Evolutionary conservation across 768 basidiomycete genomes (phyloP), one percentile per base, ranked within the genome.

Genomic region (Hygrocybe punicea): DNA sequence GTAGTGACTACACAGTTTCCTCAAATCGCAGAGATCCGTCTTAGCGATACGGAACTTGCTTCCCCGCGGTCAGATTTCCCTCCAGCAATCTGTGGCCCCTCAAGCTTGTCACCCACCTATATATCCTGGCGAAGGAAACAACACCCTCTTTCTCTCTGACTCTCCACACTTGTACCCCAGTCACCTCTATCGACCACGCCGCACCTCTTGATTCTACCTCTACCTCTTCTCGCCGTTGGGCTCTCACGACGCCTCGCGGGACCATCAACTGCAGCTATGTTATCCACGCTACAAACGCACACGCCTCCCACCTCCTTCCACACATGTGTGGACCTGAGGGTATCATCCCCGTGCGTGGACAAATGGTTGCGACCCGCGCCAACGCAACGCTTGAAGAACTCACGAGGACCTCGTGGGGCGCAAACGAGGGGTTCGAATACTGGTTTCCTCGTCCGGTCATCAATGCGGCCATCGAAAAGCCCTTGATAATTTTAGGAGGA

Each of bases 251-350:
- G 0, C 79, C 84, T 0, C 81, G 91, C n/a, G 92, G 93, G 1
- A 60, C 64, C 1, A 67, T 93, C 19, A 40, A 66, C 4, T 85
- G 87, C 60, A 69, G 76, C 17, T 83, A 85, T 58, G 81, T 96
- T 44, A 74, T 97, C 4, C 91, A 94, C 66, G 91, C 91, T 0
- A 94, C 91, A 9, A 97, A 97, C 63, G 94, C 76, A 0, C 94
- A 95, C 58, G 82, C 85, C 10, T 81, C 86, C 3, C 79, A 88
- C 62, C 80, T 96, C 35, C 75, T 97, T n/a, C 88, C 89, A 0
- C 80, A 84, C 57, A 66, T 93, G 25, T 62, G 76, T 7, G 83
- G 84, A 0, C 75, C 76, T 13, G 59, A 62, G 1, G 80, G 81
- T 1, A 84, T 93, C 53, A 71, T 88, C 3, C 91, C 90, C 0